Percentiles rank a stretch among this genome's conserved stretches.
Conservation (phyloP, 352 stramenopile species). For the Pilasporangium apinafurcum region DNA sequence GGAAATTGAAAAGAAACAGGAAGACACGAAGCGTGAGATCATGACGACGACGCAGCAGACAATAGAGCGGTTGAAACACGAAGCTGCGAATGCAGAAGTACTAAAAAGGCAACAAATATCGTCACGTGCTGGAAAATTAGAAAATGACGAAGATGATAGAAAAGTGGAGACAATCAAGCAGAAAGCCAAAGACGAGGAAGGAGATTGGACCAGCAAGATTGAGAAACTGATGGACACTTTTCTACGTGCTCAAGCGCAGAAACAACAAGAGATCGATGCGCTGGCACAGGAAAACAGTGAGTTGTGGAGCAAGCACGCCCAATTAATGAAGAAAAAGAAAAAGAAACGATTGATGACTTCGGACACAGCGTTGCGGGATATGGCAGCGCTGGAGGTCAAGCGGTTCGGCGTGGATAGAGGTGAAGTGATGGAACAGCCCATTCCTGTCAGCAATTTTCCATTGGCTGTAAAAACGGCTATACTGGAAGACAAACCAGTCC, state of each 20-base stretch:
- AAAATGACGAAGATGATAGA: slow-evolving; percentile 30
- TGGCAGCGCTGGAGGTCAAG: slow-evolving; percentile 53
- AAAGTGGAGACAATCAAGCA: not conserved
- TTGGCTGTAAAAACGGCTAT: not conserved
- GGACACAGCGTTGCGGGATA: slow-evolving; percentile 32
- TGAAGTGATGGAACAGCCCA: not conserved
- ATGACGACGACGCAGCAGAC: slow-evolving; percentile 55
- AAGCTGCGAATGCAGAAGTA: slow-evolving; percentile 19
- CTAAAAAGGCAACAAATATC: slow-evolving; percentile 7
- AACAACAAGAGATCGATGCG: slow-evolving; percentile 54
- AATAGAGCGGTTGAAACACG: slow-evolving; percentile 30
- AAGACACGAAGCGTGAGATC: slow-evolving; percentile 55
- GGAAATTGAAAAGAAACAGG: slow-evolving; percentile 65
- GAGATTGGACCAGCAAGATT: slow-evolving; percentile 25
- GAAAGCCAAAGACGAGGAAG: not conserved
- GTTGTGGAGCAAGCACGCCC: slow-evolving; percentile 34
- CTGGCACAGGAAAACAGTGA: slow-evolving; percentile 58
- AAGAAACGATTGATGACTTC: not conserved
- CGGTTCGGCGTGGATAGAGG: slow-evolving; percentile 59
- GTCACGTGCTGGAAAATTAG: slow-evolving; percentile 30
- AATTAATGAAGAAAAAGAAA: slow-evolving; percentile 18
- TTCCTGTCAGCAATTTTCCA: no score
- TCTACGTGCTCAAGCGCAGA: slow-evolving; percentile 43
- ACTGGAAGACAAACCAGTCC: slow-evolving; percentile 45
- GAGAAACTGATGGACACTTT: slow-evolving; percentile 61